phyloP scores from a whole-genome alignment of 306 rosid genomes.

The Ziziphus jujuba region DNA sequence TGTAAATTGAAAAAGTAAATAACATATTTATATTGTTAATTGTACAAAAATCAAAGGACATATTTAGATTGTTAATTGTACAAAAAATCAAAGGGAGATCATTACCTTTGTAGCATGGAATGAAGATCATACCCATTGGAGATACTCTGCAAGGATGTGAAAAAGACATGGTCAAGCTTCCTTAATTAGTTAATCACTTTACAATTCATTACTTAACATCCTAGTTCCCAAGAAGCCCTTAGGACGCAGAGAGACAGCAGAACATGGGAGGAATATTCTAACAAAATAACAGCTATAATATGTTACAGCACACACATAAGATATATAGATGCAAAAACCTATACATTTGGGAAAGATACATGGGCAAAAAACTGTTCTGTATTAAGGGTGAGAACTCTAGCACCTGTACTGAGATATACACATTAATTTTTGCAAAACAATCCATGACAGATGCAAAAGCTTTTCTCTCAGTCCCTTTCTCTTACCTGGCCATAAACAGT shows the following conservation, averaged over 20 bases:
- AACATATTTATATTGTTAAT: background rate
- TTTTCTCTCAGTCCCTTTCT: conserved; percentile 1
- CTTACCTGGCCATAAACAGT: conserved; percentile 90
- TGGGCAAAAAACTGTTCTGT: too few relatives aligned
- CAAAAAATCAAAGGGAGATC: conserved; percentile 4
- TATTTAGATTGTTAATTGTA: background rate
- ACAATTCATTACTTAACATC: background rate
- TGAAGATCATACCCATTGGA: conserved; percentile 95
- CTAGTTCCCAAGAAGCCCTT: background rate
- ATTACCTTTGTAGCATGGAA: conserved; percentile 94
- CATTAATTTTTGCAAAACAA: too few relatives aligned
- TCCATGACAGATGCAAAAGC: too few relatives aligned
- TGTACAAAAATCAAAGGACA: background rate
- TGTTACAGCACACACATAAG: background rate
- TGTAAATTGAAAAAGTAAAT: background rate
- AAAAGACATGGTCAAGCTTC: conserved; percentile 16
- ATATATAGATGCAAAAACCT: too few relatives aligned
- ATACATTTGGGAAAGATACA: too few relatives aligned
- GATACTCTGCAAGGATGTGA: conserved; percentile 61
- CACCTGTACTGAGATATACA: too few relatives aligned
- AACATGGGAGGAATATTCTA: background rate
- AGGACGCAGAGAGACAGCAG: background rate
- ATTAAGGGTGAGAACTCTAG: too few relatives aligned
- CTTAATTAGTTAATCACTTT: background rate
- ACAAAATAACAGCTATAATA: background rate